A percentile compares a stretch with the other conserved stretches of the same genome.
phyloP scores from a whole-genome alignment of 352 stramenopile species.

The Achlya hypogyna region DNA sequence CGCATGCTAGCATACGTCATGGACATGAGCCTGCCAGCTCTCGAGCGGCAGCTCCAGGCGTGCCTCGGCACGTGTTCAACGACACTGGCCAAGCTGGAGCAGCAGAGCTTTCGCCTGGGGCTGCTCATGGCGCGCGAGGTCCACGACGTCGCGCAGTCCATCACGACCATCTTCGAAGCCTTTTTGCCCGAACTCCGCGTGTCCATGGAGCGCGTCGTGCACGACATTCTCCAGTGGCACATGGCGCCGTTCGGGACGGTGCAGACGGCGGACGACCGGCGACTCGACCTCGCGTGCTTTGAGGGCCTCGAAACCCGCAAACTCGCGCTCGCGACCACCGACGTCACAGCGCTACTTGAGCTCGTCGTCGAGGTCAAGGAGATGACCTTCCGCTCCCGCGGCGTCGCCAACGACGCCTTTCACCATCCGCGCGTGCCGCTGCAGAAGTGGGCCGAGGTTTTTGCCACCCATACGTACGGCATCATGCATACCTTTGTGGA shows the following conservation, averaged over 20 bases:
- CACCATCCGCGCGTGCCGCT: neutral
- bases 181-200: neutral
- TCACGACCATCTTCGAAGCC: neutral
- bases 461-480: neutral
- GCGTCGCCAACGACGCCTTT: neutral
- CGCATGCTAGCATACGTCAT: neutral
- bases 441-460: constrained; percentile 2
- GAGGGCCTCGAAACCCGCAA: neutral
- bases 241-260: neutral
- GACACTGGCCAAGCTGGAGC: neutral
- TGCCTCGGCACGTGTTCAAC: neutral
- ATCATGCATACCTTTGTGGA: constrained; percentile 6
- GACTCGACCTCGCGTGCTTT: neutral
- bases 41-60: neutral
- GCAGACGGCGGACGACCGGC: neutral
- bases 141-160: neutral
- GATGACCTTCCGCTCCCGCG: constrained; percentile 1
- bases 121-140: constrained; percentile 5
- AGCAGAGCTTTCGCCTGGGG: neutral
- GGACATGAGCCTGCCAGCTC: neutral
- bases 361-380: constrained; percentile 5
- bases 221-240: neutral
- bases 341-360: neutral
- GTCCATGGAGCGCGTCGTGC: neutral
- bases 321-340: neutral